Base-by-base conservation (phyloP, 2,329 filamentous ascomycete species). In the Fusarium coicis region DNA sequence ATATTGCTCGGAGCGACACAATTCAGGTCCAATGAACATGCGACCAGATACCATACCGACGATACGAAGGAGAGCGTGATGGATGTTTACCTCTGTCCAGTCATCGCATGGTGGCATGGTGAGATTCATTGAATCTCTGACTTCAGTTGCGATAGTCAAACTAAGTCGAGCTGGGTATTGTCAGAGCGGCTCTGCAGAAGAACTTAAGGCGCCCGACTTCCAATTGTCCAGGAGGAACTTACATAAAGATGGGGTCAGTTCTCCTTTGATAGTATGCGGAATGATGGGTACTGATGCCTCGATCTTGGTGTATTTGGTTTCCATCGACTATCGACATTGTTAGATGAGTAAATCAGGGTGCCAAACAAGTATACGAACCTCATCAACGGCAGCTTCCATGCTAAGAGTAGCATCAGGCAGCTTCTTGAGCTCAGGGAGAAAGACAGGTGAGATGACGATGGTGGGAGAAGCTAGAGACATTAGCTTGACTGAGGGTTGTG, bases 361-460 rank as follows among this genome's bases (percentile, higher is more conserved):
- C 2, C 10, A 32, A 9, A 2, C 19, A 32, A 7, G 14, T 34
- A 2, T 26, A 58, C 52, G 5, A 9, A 70, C 71, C 36, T 73
- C 71, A 14, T 74, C 66, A 10, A 74, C 69, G 1, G 70, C 71
- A 18, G 71, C 70, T 3, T 67, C 66, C 66, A 74, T 73, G 10
- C 66, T 74, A 2, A 74, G 36, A 19, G 63, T 37, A 18, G 26
- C 9, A 21, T 74, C 70, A 10, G 71, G 55, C 0, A 74, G 43
- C 44, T 68, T 74, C 23, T 74, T 67, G 1, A 73, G 56, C 32
- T 74, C 71, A 0, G 70, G 66, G 18, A 73, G 63, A 32, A 73
- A 70, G 10, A 56, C 49, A 7, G 71, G 71, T 15, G 71, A 70
- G 2, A 74, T n/a, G 0, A 73, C 70, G 3, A 74, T 39, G 16